Base-by-base conservation (phyloP, 2,329 filamentous ascomycete species). In the Neobulgaria alba region DNA sequence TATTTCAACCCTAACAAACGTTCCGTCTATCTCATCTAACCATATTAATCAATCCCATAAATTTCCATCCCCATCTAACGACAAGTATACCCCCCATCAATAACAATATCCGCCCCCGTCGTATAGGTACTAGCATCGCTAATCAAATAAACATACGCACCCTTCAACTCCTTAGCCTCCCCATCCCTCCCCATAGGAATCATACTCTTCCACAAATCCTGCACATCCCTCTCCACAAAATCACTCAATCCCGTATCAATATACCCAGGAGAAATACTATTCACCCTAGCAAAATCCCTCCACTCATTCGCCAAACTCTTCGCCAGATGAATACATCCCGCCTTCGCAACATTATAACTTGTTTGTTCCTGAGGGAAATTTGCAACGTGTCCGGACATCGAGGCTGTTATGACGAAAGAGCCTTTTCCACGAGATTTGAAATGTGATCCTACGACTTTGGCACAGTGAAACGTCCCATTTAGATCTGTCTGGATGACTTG, bases 121-220 rank as follows among this genome's bases (percentile, higher is more conserved):
- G 66, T 68, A 57, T 71, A 71, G 19, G 64, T 65, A 30, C 57
- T 62, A 21, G 67, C 67, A 50, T 69, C 66, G 20, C 60, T 64
- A 42, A 60, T 61, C 39, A 71, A 59, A 56, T 71, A 71, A 23
- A 72, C 64, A 59, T 71, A 72, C 17, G 67, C 68, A 14, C 73
- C 75, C 67, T 78, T 78, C 49, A 93, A 69, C 67, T 94, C 86
- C 45, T 77, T 73, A 2, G 76, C 67, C 49, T 79, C 69, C 8
- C 82, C 86, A 57, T 88, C 81, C 50, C 86, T 74, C 9, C 46
- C 46, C 41, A 48, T 42, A 2, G 46, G 46, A 29, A 46, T 48
- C 36, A 46, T 48, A 15, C 40, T 41, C 23, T 40, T 65, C 74
- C 74, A 77, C 39, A 77, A 57, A 47, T 75, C 60, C 64, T 77